Evolutionary conservation across 2,329 filamentous ascomycete species (phyloP), one percentile per base, ranked within the genome.

Genomic region (Thielaviopsis ethacetica): DNA sequence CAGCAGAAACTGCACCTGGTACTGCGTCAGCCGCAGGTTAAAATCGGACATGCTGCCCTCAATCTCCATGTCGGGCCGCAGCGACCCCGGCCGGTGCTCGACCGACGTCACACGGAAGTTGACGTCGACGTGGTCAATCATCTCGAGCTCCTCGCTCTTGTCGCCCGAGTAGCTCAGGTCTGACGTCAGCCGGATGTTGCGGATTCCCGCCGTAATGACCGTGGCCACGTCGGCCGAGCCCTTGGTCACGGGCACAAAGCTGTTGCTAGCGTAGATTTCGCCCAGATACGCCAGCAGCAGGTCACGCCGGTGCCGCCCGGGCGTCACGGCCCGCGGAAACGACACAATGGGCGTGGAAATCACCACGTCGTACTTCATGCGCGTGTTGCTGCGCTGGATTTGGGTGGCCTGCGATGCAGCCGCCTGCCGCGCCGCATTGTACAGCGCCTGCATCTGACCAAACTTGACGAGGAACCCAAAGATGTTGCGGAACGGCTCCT

Each of bases 401-500:
- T 96, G 91, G 61, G 82, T 95, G 10, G 93, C 94, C 69, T 96
- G 91, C 62, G 88, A 91, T 47, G 93, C 88, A 2, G 94, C 93
- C 47, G 91, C 94, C 71, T 95, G 89, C 38, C 94, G 83, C 13
- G 94, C 93, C 50, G 93, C 91, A 67, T 99, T 98, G 75, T 95
- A 98, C 57, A 98, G 86, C 22, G 93, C 91, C 71, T 98, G 93
- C 93, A 99, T 99, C 72, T 95, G 95, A 62, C 94, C 93, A 69
- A 99, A 99, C 67, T 98, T 98, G 69, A 99, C 90, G 51, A 95
- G 76, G 70, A 98, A 99, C 64, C 94, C 88, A 71, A 98, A 88
- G 63, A 99, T 97, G 72, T 97, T 97, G 57, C 93, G 83, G 75
- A 97, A 96, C 0, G 93, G 93, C 69, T 98, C 94, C 62, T 96